Evolutionary conservation across 176 grass and related monocot genomes (phyloP).

Genomic region (Eleusine coracana): DNA sequence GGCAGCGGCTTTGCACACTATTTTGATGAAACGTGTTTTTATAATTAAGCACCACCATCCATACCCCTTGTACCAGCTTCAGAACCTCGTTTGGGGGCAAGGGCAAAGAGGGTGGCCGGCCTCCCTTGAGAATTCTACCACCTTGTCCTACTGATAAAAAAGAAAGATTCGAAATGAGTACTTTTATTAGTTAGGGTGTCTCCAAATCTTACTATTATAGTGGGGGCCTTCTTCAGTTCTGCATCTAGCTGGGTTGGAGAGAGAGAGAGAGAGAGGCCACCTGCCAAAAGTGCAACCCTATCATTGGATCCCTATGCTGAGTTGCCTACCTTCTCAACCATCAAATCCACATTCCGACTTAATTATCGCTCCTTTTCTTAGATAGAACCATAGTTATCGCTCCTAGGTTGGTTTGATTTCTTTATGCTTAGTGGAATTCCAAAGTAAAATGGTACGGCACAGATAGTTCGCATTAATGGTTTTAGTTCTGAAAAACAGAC

Average conservation of each 20-base stretch:
- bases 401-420: conserved; percentile 34
- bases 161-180: not conserved
- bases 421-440: conserved; percentile 43
- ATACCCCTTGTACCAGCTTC: too few relatives aligned
- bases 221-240: too few relatives aligned
- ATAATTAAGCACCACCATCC: too few relatives aligned
- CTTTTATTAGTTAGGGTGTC: not conserved
- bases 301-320: conserved; percentile 32
- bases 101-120: too few relatives aligned
- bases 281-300: conserved; percentile 18
- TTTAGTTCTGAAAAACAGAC: not conserved
- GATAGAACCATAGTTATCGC: conserved; percentile 26
- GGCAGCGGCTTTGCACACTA: too few relatives aligned
- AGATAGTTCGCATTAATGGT: conserved; percentile 37
- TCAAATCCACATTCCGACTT: conserved; percentile 25
- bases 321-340: conserved; percentile 34
- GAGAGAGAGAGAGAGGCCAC: not conserved
- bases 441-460: conserved; percentile 40
- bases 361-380: not conserved
- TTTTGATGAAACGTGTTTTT: too few relatives aligned
- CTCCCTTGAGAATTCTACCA: not conserved
- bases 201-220: too few relatives aligned
- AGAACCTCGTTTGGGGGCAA: too few relatives aligned
- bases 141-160: not conserved
- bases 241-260: not conserved